These are phyloP conservation scores for Xanthoconium separans DNA, from an alignment of 1,284 basidiomycete genomes.

Conservation along the genomic window DNA sequence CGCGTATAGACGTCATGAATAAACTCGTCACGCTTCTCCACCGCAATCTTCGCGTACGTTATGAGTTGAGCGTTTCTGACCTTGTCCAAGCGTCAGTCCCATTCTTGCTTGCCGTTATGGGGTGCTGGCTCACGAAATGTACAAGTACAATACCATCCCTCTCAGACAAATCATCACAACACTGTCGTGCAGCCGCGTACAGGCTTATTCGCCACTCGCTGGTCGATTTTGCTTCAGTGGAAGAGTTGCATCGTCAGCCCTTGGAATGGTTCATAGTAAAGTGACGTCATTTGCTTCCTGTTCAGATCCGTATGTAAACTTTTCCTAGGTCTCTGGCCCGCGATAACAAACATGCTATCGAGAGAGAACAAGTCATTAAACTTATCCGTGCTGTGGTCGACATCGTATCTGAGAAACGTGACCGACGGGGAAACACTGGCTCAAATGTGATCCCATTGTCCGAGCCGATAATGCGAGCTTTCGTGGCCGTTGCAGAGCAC, in stretches of 20 bases:
- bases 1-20: constrained; percentile 62
- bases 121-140: constrained; percentile 10
- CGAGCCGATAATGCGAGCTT: constrained; percentile 79
- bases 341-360: constrained; percentile 80
- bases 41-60: constrained; percentile 72
- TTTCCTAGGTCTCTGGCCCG: constrained; percentile 72
- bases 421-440: constrained; percentile 44
- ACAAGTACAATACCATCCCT: constrained; percentile 73
- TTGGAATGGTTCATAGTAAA: constrained; percentile 90
- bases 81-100: constrained; percentile 67
- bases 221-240: constrained; percentile 68
- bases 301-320: constrained; percentile 12
- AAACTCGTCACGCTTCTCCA: constrained; percentile 72
- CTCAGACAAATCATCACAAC: constrained; percentile 71
- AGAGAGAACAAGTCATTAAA: constrained; percentile 95
- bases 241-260: constrained; percentile 54
- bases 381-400: constrained; percentile 85
- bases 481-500: constrained; percentile 93
- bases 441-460: constrained; percentile 58
- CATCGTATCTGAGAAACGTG: constrained; percentile 57
- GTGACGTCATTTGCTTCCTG: constrained; percentile 37
- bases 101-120: background rate
- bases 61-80: constrained; percentile 71
- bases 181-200: constrained; percentile 83
- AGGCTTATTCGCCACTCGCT: constrained; percentile 82